A percentile compares a stretch with the other conserved stretches of the same genome.
Conservation (phyloP, 78 protist species). For the Dictyostelium capitatum region DNA sequence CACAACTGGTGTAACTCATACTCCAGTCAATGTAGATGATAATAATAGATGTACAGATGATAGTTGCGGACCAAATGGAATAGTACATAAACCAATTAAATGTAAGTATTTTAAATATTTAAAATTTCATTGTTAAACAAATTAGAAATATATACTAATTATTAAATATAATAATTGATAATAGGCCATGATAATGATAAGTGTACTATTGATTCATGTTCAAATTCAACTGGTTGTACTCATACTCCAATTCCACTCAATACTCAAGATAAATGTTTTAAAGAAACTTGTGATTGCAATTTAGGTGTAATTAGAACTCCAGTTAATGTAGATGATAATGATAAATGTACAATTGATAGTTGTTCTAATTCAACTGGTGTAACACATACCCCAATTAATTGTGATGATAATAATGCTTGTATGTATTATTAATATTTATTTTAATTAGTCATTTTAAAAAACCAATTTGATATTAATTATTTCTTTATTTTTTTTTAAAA, state of each 20-base stretch:
- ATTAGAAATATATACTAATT: too few species aligned
- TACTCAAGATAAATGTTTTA: constrained; percentile 15
- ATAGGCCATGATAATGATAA: constrained; percentile 52
- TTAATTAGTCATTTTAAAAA: too few species aligned
- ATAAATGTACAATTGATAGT: constrained; percentile 38
- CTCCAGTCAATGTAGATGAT: constrained; percentile 1
- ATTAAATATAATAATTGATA: neutral
- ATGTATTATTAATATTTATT: constrained; percentile 25
- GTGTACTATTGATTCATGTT: constrained; percentile 48
- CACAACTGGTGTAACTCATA: constrained; percentile 12
- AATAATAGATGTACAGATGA: constrained; percentile 35
- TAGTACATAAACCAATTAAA: neutral
- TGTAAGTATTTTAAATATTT: too few species aligned
- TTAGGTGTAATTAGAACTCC: neutral
- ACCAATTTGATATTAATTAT: neutral
- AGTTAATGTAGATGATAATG: constrained; percentile 31
- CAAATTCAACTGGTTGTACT: constrained; percentile 24
- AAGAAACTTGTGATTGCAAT: too few species aligned
- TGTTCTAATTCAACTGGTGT: neutral
- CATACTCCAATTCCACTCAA: constrained; percentile 22
- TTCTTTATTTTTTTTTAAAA: too few species aligned
- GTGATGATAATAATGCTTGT: constrained; percentile 69
- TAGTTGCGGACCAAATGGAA: neutral
- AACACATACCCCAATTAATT: neutral
- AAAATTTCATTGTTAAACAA: too few species aligned